Conservation (phyloP, 805 yeast genomes). For the Candida odintsovae region DNA sequence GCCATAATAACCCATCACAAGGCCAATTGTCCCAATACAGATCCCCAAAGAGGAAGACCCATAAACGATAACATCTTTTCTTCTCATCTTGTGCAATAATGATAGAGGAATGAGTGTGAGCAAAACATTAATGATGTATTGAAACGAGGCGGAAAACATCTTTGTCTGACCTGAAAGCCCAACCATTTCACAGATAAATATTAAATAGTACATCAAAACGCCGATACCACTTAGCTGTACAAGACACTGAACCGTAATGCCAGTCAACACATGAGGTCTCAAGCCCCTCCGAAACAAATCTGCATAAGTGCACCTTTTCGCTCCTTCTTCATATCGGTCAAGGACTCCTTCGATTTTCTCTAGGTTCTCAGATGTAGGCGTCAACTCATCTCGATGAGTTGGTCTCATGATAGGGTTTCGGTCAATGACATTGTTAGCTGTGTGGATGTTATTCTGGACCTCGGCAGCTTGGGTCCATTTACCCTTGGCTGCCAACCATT, state of each 20-base stretch:
- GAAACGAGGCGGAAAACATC: conserved; percentile 31
- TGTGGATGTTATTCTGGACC: conserved; percentile 16
- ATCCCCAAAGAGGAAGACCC: conserved; percentile 35
- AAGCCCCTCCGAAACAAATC: conserved; percentile 30
- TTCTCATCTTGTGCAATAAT: conserved; percentile 36
- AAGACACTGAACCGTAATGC: conserved; percentile 33
- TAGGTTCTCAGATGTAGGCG: conserved; percentile 7
- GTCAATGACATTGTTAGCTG: background rate
- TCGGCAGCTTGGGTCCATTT: conserved; percentile 34
- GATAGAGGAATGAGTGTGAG: conserved; percentile 40
- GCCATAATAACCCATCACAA: conserved; percentile 32
- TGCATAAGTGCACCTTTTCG: conserved; percentile 23
- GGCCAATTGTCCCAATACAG: conserved; percentile 31
- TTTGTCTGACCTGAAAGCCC: conserved; percentile 34
- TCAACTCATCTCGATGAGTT: background rate
- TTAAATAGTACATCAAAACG: conserved; percentile 38
- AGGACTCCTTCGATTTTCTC: conserved; percentile 20
- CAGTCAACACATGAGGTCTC: conserved; percentile 32
- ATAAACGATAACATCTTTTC: conserved; percentile 41
- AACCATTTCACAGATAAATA: conserved; percentile 41
- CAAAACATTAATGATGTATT: conserved; percentile 33
- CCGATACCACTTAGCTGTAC: conserved; percentile 42
- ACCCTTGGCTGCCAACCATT: conserved; percentile 41
- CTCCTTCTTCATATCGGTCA: conserved; percentile 19
- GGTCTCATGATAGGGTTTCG: background rate